Conservation (phyloP, 768 basidiomycete species). For the Mrakia gelida region DNA sequence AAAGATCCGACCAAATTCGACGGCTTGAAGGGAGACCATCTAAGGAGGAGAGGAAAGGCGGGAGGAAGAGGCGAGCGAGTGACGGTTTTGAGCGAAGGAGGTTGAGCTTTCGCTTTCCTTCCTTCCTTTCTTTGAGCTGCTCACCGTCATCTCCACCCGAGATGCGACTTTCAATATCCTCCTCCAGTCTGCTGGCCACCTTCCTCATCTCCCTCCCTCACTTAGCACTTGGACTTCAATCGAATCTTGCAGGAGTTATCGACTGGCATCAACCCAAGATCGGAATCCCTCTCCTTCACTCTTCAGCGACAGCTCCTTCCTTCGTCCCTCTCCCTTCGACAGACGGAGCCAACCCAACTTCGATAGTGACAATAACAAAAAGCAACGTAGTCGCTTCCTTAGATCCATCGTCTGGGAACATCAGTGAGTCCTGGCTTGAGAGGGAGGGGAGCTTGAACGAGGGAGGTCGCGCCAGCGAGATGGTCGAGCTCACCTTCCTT, state of each 20-base stretch:
- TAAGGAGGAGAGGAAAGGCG: no score
- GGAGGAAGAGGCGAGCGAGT: no score
- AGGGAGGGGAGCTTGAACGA: no score
- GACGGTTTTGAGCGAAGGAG: no score
- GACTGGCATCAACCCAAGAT: slow-evolving; percentile 82
- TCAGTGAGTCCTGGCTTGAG: not conserved
- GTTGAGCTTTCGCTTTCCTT: not conserved
- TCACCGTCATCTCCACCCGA: not conserved
- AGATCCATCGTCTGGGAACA: not conserved
- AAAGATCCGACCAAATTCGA: no score
- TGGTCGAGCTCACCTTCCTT: not conserved
- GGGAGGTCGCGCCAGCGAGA: not conserved
- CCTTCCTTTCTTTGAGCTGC: not conserved
- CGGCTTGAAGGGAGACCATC: no score
- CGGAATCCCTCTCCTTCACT: slow-evolving; percentile 62
- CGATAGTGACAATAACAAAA: slow-evolving; percentile 59
- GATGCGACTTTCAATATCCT: not conserved
- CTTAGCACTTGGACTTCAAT: slow-evolving; percentile 34
- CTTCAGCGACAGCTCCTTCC: slow-evolving; percentile 36
- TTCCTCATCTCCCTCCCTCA: not conserved
- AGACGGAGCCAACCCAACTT: not conserved
- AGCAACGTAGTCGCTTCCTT: slow-evolving; percentile 76
- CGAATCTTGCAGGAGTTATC: slow-evolving; percentile 48
- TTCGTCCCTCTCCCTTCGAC: not conserved
- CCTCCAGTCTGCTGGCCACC: not conserved